These are phyloP conservation scores for Echeveria elegans DNA, from an alignment of 164 flowering plant species.

Conservation along the genomic window DNA sequence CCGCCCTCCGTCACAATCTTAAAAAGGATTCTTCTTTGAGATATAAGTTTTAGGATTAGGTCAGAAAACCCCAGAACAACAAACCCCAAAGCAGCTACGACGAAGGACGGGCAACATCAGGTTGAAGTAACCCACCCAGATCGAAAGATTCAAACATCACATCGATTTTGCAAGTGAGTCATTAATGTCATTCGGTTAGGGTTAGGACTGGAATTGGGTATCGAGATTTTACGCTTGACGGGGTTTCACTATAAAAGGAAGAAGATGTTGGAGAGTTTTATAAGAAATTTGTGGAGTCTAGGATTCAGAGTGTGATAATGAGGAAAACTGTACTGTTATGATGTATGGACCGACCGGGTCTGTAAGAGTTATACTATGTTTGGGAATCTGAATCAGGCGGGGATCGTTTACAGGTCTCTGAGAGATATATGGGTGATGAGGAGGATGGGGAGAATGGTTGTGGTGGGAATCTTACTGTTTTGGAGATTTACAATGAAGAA, in stretches of 20 bases:
- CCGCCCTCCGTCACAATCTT: conserved; percentile 37
- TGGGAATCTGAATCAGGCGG: conserved; percentile 78
- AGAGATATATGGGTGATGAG: conserved; percentile 64
- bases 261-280: conserved; percentile 80
- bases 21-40: too few species aligned
- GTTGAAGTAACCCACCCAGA: conserved; percentile 74
- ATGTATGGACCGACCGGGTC: conserved; percentile 98
- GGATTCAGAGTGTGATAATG: conserved; percentile 77
- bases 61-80: conserved; percentile 17
- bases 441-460: conserved; percentile 22
- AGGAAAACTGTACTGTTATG: conserved; percentile 84
- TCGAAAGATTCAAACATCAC: conserved; percentile 29
- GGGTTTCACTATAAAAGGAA: conserved; percentile 73
- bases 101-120: conserved; percentile 43
- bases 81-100: conserved; percentile 37
- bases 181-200: conserved; percentile 37
- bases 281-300: conserved; percentile 61
- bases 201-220: conserved; percentile 77
- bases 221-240: conserved; percentile 83
- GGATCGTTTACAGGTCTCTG: conserved; percentile 79
- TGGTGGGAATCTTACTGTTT: conserved; percentile 48
- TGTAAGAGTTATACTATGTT: conserved; percentile 98
- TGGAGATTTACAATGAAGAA: conserved; percentile 97
- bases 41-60: too few species aligned
- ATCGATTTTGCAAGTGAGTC: conserved; percentile 43